Evolutionary conservation across 805 yeast species (phyloP).

Genomic region (Cyberlindnera subsufficiens): DNA sequence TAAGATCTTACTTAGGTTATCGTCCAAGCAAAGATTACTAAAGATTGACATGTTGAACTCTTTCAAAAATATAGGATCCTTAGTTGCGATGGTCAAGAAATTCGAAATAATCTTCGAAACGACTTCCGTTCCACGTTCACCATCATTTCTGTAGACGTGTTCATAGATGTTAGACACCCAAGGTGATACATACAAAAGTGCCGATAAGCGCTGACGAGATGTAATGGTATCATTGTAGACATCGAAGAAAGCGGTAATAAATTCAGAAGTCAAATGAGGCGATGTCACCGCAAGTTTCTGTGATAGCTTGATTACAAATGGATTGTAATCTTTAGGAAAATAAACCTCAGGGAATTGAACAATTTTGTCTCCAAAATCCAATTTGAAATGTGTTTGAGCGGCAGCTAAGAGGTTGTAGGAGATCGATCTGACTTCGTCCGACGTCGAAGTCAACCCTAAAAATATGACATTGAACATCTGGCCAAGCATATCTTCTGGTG

Average conservation of each 20-base stretch:
- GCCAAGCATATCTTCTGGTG: conserved; percentile 43
- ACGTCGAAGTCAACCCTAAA: conserved; percentile 58
- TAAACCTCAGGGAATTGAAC: conserved; percentile 53
- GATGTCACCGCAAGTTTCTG: conserved; percentile 46
- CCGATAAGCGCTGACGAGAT: conserved; percentile 23
- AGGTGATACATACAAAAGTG: conserved; percentile 49
- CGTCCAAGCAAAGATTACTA: conserved; percentile 60
- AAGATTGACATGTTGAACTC: conserved; percentile 58
- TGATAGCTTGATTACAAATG: conserved; percentile 54
- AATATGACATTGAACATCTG: conserved; percentile 58
- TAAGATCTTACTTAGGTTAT: conserved; percentile 47
- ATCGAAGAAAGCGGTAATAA: conserved; percentile 42
- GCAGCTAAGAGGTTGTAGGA: conserved; percentile 61
- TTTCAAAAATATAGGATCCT: conserved; percentile 41
- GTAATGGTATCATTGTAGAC: conserved; percentile 40
- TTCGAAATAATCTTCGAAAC: conserved; percentile 57
- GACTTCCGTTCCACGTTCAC: conserved; percentile 53
- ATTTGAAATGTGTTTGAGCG: conserved; percentile 49
- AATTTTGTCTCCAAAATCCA: conserved; percentile 54
- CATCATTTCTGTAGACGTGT: conserved; percentile 48
- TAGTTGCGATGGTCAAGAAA: conserved; percentile 52
- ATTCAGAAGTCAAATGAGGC: conserved; percentile 57
- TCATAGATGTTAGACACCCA: conserved; percentile 68
- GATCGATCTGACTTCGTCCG: conserved; percentile 53
- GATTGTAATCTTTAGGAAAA: conserved; percentile 62